phyloP scores from a whole-genome alignment of 1,139 yeast genomes.

The Zygosaccharomyces pseudobailii region DNA sequence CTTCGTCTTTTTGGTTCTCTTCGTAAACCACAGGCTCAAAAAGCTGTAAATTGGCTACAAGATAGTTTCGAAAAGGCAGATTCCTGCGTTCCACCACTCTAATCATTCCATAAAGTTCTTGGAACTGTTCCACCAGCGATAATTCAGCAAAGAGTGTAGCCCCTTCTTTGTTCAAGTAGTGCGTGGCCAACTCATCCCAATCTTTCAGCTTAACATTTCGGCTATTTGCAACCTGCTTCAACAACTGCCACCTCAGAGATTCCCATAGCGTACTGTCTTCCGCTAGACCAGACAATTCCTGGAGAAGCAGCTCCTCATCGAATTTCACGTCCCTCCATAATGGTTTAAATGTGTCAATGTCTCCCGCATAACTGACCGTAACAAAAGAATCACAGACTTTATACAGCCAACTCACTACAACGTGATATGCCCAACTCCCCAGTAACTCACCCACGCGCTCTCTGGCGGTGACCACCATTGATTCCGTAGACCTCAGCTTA shows the following conservation, averaged over 20 bases:
- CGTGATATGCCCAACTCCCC: constrained; percentile 31
- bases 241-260: constrained; percentile 35
- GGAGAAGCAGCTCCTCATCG: constrained; percentile 27
- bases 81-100: constrained; percentile 32
- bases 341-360: constrained; percentile 17
- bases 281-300: constrained; percentile 16
- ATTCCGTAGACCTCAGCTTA: constrained; percentile 15
- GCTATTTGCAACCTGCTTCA: constrained; percentile 36
- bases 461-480: constrained; percentile 9
- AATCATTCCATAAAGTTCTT: constrained; percentile 43
- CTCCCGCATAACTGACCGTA: constrained; percentile 15
- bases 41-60: constrained; percentile 30
- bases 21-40: constrained; percentile 25
- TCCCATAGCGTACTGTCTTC: constrained; percentile 15
- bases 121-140: constrained; percentile 43
- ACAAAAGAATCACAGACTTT: constrained; percentile 29
- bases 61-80: constrained; percentile 33
- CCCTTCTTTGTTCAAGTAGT: constrained; percentile 40
- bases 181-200: constrained; percentile 46
- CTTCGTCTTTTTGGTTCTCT: constrained; percentile 5
- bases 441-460: constrained; percentile 13
- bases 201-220: constrained; percentile 32
- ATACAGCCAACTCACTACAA: constrained; percentile 32
- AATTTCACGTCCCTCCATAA: constrained; percentile 29
- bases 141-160: constrained; percentile 38